Conservation (phyloP, 2,329 filamentous ascomycete genomes). For the Colletotrichum camelliae region DNA sequence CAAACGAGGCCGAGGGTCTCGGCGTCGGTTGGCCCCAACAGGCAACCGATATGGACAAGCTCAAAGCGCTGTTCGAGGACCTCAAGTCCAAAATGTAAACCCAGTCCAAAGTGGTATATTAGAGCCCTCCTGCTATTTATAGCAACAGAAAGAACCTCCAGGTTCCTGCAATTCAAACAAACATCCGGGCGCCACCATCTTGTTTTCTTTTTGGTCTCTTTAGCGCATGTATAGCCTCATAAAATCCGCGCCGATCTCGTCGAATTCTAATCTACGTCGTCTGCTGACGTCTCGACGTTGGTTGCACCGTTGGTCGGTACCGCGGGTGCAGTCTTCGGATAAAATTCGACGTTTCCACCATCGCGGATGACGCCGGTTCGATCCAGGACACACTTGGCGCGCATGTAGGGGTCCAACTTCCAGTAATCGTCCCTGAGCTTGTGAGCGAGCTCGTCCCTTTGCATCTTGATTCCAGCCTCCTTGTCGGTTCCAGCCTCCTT, state of each 20-base stretch:
- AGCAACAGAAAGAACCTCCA: neutral
- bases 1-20: conserved; percentile 81
- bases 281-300: conserved; percentile 39
- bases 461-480: conserved; percentile 54
- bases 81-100: conserved; percentile 86
- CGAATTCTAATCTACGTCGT: conserved; percentile 51
- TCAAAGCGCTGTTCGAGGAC: conserved; percentile 82
- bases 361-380: conserved; percentile 73
- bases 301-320: conserved; percentile 25
- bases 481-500: conserved; percentile 50
- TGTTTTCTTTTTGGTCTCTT: neutral
- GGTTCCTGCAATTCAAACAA: conserved; percentile 19
- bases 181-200: neutral
- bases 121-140: neutral
- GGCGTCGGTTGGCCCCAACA: conserved; percentile 81
- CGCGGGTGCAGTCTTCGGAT: conserved; percentile 44
- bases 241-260: neutral
- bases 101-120: neutral
- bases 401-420: conserved; percentile 84
- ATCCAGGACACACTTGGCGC: conserved; percentile 86
- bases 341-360: conserved; percentile 75
- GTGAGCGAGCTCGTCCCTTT: conserved; percentile 66
- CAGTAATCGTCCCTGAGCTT: conserved; percentile 81
- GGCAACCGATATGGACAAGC: conserved; percentile 77
- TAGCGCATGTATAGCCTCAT: neutral